Conservation (phyloP, 2,329 filamentous ascomycete species). For the Neonectria ditissima region DNA sequence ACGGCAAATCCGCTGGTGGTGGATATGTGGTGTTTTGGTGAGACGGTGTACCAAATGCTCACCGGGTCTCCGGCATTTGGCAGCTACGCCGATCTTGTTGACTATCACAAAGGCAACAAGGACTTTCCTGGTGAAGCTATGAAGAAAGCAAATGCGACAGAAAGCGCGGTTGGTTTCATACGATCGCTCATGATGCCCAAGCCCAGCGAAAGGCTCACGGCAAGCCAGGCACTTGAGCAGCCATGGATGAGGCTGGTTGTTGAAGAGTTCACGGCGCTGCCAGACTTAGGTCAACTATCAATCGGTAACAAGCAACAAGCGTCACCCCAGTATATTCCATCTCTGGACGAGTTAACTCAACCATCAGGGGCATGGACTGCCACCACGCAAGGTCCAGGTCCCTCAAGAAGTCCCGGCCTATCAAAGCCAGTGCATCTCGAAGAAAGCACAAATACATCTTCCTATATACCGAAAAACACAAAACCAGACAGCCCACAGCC, state of each 20-base stretch:
- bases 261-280: neutral
- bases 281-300: neutral
- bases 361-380: neutral
- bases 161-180: neutral
- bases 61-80: too few relatives aligned
- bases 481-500: neutral
- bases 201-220: neutral
- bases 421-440: neutral
- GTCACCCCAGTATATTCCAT: neutral
- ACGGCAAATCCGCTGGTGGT: too few relatives aligned
- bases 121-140: neutral
- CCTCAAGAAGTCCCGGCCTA: neutral
- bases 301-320: neutral
- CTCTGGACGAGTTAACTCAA: neutral
- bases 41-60: too few relatives aligned
- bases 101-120: neutral
- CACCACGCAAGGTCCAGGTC: neutral
- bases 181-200: slow-evolving; percentile 5
- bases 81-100: neutral
- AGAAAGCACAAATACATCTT: neutral
- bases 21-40: too few relatives aligned
- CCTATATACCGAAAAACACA: too few relatives aligned
- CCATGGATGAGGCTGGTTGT: neutral
- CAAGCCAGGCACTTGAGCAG: neutral
- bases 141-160: neutral